Base-by-base conservation (phyloP, 352 stramenopile genomes). In the Globisporangium ultimum region DNA sequence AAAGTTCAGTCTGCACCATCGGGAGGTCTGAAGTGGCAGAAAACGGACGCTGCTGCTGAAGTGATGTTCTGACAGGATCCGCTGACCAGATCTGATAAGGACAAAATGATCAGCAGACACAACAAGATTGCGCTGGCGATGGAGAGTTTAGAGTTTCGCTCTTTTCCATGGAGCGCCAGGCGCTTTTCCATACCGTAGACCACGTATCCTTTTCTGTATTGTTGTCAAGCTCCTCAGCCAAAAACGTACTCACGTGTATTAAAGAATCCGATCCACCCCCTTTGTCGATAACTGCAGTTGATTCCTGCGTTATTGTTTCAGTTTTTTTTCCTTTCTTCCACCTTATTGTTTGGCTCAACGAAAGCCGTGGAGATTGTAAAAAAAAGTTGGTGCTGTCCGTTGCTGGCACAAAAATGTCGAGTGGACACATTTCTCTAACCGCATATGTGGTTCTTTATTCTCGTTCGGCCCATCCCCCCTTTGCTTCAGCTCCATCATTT, bases 381-480 rank as follows among this genome's bases (percentile, higher is more conserved):
- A 32, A 32, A 32, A 32, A 32, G 24, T 32, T 32, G 24, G 2
- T 2, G 24, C 24, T 32, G 24, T 32, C 24, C 24, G 24, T 32
- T 32, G 24, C 24, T 32, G 2, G 24, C 24, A 43, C 38, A 43
- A 43, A 5, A 10, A 5, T 36, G 28, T 36, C 28, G 28, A 36
- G 28, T 36, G 28, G 28, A 36, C 28, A 36, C 28, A 36, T 36
- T 36, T 45, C 13, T n/a, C 6, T 2, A 53, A 40, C 8, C 48
- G 13, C 40, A 55, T 21, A 6, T 2, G 22, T 15, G 15, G 53
- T 58, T 50, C 53, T 60, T 60, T 60, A 42, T 52, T 48, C 20
- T 9, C 20, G 20, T 41, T 28, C n/a, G 38, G 17, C 40, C 7
- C 40, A n/a, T 45, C 40, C 8, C 40, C 12, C 40, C 40, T 10